These are phyloP conservation scores for Quercus tomentella DNA, from an alignment of 331 rosid species.

Conservation along the genomic window DNA sequence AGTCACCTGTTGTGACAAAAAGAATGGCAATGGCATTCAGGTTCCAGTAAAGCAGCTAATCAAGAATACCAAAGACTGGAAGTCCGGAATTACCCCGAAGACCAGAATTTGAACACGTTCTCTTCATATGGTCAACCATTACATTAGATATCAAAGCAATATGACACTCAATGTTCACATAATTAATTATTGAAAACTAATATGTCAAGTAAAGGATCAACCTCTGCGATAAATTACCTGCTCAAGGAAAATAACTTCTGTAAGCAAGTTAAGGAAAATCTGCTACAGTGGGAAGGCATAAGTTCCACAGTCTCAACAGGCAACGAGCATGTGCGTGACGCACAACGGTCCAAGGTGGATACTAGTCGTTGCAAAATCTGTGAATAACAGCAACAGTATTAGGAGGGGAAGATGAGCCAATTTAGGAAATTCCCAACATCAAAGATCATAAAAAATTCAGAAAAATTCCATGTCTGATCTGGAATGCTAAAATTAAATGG, in stretches of 20 bases:
- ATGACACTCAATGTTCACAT: background rate
- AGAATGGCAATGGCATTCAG: background rate
- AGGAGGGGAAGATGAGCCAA: background rate
- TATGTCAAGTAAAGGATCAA: background rate
- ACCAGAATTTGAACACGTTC: background rate
- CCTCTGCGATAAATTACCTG: constrained; percentile 47
- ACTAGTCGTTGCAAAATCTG: constrained; percentile 79
- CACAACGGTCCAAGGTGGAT: constrained; percentile 92
- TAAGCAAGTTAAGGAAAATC: constrained; percentile 87
- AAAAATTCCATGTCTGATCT: too few relatives aligned
- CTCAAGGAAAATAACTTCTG: constrained; percentile 90
- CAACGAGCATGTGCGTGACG: constrained; percentile 86
- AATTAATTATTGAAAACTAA: background rate
- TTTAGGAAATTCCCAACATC: background rate
- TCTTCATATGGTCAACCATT: background rate
- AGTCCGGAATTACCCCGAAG: background rate
- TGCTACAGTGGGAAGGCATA: constrained; percentile 90
- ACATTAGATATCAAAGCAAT: constrained; percentile 1
- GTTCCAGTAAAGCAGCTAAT: background rate
- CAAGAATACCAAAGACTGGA: background rate
- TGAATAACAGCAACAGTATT: constrained; percentile 15
- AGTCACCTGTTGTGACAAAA: background rate
- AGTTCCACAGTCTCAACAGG: constrained; percentile 94
- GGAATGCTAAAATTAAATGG: too few relatives aligned
- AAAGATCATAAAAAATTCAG: too few relatives aligned